A percentile compares a stretch with the other conserved stretches of the same genome.
Evolutionary conservation across 2,329 filamentous ascomycete species (phyloP).

Genomic region (Beauveria sp.): DNA sequence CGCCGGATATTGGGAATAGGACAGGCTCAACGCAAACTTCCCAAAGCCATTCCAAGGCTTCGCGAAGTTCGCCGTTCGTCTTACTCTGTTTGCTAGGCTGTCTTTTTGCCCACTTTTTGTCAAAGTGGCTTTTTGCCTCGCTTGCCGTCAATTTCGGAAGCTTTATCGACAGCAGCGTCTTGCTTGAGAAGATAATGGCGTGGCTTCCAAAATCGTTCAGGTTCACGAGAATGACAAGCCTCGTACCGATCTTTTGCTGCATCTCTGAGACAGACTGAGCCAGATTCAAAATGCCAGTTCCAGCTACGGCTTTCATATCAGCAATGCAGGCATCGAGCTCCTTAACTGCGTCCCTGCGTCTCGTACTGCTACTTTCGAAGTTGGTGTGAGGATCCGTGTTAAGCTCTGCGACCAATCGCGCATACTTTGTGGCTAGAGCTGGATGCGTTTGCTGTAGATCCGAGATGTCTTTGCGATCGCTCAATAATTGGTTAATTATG

Average conservation of each 20-base stretch:
- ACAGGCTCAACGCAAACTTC: constrained; percentile 9
- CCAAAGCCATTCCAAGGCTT: constrained; percentile 12
- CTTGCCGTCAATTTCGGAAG: constrained; percentile 6
- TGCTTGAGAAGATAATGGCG: constrained; percentile 8
- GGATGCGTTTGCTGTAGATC: neutral
- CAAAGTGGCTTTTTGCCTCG: constrained; percentile 2
- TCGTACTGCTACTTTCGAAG: neutral
- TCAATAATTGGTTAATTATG: constrained; percentile 10
- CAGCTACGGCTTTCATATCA: neutral
- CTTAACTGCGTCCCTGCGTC: neutral
- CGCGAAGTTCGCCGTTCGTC: constrained; percentile 7
- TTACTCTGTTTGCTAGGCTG: neutral
- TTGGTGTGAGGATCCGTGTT: neutral
- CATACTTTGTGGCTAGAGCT: constrained; percentile 4
- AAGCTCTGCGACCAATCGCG: constrained; percentile 6
- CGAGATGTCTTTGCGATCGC: constrained; percentile 7
- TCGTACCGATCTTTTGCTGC: neutral
- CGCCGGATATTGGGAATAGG: neutral
- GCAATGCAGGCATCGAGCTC: neutral
- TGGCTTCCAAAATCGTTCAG: constrained; percentile 9
- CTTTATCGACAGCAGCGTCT: neutral
- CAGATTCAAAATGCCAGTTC: neutral
- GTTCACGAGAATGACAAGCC: constrained; percentile 10
- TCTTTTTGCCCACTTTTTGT: neutral
- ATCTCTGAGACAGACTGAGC: constrained; percentile 1